Percentiles rank a stretch among this genome's conserved stretches.
Conservation (phyloP, 352 stramenopile species). For the Globisporangium viniferum region DNA sequence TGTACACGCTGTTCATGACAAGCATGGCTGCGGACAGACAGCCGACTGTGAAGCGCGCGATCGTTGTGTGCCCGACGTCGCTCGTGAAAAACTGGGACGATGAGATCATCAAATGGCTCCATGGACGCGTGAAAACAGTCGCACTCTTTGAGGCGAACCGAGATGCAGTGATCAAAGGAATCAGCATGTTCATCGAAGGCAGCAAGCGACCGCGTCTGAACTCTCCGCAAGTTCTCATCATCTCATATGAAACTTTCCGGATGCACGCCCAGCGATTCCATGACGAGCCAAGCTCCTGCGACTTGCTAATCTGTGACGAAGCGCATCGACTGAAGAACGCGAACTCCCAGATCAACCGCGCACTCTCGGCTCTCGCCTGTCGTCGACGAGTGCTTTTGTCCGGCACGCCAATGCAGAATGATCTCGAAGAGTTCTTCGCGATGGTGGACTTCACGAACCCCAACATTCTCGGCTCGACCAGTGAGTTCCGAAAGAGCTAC, state of each 20-base stretch:
- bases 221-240: conserved; percentile 77
- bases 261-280: conserved; percentile 91
- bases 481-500: conserved; percentile 94
- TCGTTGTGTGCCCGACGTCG: conserved; percentile 85
- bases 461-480: conserved; percentile 74
- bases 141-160: conserved; percentile 81
- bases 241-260: conserved; percentile 92
- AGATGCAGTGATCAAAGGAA: conserved; percentile 79
- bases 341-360: conserved; percentile 91
- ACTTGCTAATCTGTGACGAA: conserved; percentile 98
- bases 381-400: conserved; percentile 94
- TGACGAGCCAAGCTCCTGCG: conserved; percentile 85
- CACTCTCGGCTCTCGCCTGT: conserved; percentile 77
- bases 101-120: conserved; percentile 87
- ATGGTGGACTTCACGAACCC: conserved; percentile 94
- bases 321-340: conserved; percentile 98
- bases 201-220: conserved; percentile 56
- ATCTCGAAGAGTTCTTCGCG: conserved; percentile 98
- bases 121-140: conserved; percentile 79
- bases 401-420: conserved; percentile 98
- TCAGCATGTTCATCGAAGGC: conserved; percentile 78
- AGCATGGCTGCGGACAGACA: conserved; percentile 49
- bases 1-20: conserved; percentile 80
- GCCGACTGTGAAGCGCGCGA: conserved; percentile 64
- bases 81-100: conserved; percentile 90